Percentiles rank a stretch among this genome's conserved stretches.
phyloP scores from a whole-genome alignment of 2,329 filamentous ascomycete genomes.

The Talaromyces atroroseus region DNA sequence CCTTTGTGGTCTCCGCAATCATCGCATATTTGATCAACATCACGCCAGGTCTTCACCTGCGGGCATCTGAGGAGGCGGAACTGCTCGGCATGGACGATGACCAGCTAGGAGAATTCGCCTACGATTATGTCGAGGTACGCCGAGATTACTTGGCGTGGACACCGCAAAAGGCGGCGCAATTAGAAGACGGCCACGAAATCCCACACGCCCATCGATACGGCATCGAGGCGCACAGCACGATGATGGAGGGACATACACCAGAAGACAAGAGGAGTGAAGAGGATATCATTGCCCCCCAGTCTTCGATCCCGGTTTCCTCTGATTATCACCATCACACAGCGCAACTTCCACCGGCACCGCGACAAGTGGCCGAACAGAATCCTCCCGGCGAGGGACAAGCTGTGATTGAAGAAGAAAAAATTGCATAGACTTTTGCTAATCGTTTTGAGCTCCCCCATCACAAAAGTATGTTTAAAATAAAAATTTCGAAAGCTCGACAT shows the following conservation, averaged over 20 bases:
- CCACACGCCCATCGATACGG: slow-evolving; percentile 57
- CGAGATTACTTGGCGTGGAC: slow-evolving; percentile 49
- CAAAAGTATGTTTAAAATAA: background rate
- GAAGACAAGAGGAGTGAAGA: slow-evolving; percentile 28
- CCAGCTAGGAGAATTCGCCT: slow-evolving; percentile 48
- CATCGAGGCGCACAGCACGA: slow-evolving; percentile 55
- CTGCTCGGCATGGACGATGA: slow-evolving; percentile 58
- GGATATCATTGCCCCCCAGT: slow-evolving; percentile 24
- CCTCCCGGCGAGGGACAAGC: slow-evolving; percentile 11
- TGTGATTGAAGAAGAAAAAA: slow-evolving; percentile 9
- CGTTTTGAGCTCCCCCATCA: background rate
- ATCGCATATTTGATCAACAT: slow-evolving; percentile 68
- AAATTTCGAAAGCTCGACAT: background rate
- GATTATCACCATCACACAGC: slow-evolving; percentile 9
- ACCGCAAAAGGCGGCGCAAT: slow-evolving; percentile 39
- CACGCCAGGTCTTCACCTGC: slow-evolving; percentile 64
- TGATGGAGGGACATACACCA: slow-evolving; percentile 53
- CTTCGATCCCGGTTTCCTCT: background rate
- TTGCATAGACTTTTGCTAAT: slow-evolving; percentile 5
- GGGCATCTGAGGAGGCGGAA: slow-evolving; percentile 62
- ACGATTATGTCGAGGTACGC: slow-evolving; percentile 49
- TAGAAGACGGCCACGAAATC: slow-evolving; percentile 47
- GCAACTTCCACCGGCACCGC: slow-evolving; percentile 18
- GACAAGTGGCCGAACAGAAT: slow-evolving; percentile 26
- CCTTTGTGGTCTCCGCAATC: slow-evolving; percentile 62